Evolutionary conservation across 306 rosid genomes (phyloP), one percentile per base, ranked within the genome.

Genomic region (Rosa persica): DNA sequence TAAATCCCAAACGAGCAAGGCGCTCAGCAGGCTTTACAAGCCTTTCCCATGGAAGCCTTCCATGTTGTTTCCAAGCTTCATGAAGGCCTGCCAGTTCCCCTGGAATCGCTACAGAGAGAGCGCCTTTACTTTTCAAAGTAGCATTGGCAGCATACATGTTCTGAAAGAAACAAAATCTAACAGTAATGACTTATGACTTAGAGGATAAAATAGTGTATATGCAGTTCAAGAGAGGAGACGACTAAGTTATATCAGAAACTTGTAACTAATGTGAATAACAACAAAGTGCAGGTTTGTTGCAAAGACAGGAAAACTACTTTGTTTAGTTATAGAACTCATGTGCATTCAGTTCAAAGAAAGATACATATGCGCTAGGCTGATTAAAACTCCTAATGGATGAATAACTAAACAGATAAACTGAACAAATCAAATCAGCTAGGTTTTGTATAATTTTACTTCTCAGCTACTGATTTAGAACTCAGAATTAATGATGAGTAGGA

Each of bases 1-100:
- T 86, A 30, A 89, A 90, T 30, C 98, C 98, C 67, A 5, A 51
- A 27, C 77, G 85, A 67, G 98, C 97, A 25, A 92, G 94, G 74
- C 25, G 76, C 85, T 83, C 89, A 16, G 97, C 85, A 42, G 97
- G 98, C 67, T 77, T 72, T 30, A 92, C 90, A 75, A 90, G 93
- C 76, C 89, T 88, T 36, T 82, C 9, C 98, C 98, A 94, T 55
- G 90, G 89, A 77, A 92, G 92, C 88, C 72, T 89, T 66, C 97
- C 98, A 38, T 90, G 66, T 48, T 83, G 89, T 74, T 83, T 85
- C 96, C 97, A 94, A 30, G 79, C 97, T 66, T 76, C 38, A 76
- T 87, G 82, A 75, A 94, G 97, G 13, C 97, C 97, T 9, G 97
- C 95, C 12, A 94, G 89, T 74, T 89, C 89, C 60, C 93, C 97